phyloP scores from a whole-genome alignment of 1,284 basidiomycete genomes.

The Coniophora puteana region DNA sequence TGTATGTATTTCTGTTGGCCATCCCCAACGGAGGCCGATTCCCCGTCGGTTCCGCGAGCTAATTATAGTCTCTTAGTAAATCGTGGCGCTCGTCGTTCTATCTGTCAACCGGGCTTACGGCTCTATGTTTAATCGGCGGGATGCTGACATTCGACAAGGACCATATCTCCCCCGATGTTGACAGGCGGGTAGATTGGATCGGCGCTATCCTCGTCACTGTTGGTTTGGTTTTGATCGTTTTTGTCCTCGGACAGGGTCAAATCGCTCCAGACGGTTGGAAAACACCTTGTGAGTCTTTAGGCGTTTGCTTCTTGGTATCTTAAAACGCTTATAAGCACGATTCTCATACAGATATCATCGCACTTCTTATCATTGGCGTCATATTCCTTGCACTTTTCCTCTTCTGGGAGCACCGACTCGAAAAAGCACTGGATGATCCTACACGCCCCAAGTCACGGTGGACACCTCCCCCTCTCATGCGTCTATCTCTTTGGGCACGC shows the following conservation, averaged over 20 bases:
- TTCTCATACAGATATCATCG: constrained; percentile 39
- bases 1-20: constrained; percentile 17
- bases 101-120: constrained; percentile 50
- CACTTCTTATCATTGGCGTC: constrained; percentile 54
- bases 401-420: constrained; percentile 58
- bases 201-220: constrained; percentile 73
- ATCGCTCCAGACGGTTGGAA: constrained; percentile 70
- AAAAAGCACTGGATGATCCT: constrained; percentile 26
- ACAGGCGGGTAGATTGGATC: constrained; percentile 77
- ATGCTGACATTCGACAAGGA: constrained; percentile 54
- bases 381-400: constrained; percentile 52
- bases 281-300: constrained; percentile 57
- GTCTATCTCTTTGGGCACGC: constrained; percentile 55
- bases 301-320: background rate
- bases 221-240: constrained; percentile 77
- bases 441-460: constrained; percentile 26
- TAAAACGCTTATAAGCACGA: constrained; percentile 5
- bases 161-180: constrained; percentile 38
- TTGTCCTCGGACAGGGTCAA: constrained; percentile 75
- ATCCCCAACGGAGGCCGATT: background rate
- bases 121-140: constrained; percentile 46
- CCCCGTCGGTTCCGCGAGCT: too few relatives aligned
- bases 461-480: constrained; percentile 60
- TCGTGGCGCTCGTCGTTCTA: constrained; percentile 64
- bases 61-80: constrained; percentile 23